Conservation (phyloP, 1,284 basidiomycete genomes). For the Apiotrichum mycotoxinovorans region DNA sequence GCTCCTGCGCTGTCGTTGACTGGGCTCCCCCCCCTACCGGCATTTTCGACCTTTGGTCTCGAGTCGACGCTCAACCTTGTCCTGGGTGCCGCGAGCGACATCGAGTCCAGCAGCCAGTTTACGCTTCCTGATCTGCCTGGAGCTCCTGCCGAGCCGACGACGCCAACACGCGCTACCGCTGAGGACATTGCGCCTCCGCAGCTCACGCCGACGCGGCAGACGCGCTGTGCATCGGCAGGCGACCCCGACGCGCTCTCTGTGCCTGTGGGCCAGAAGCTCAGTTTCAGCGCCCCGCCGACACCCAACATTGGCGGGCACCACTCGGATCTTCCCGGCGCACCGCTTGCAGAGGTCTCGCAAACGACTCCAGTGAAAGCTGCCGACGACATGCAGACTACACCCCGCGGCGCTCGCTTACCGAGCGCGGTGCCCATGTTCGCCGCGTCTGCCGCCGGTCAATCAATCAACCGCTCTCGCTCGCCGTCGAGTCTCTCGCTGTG, state of each 20-base stretch:
- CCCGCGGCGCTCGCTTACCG: background rate
- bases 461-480: constrained; percentile 4
- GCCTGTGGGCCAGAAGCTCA: constrained; percentile 1
- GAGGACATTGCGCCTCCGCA: background rate
- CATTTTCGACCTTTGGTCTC: background rate
- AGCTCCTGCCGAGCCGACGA: background rate
- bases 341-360: background rate
- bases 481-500: constrained; percentile 8
- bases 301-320: background rate
- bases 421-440: background rate
- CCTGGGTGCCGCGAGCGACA: background rate
- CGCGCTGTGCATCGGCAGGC: background rate
- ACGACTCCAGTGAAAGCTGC: background rate
- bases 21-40: background rate
- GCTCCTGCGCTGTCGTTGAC: background rate
- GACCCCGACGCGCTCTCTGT: background rate
- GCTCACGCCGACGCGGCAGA: background rate
- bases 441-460: background rate
- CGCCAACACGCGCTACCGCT: background rate
- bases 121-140: background rate
- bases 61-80: background rate
- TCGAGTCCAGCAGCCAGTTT: background rate
- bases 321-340: background rate
- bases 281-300: constrained; percentile 1
- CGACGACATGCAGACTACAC: background rate